Evolutionary conservation across 1,284 basidiomycete genomes (phyloP).

Genomic region (Leccinum pachyderme): DNA sequence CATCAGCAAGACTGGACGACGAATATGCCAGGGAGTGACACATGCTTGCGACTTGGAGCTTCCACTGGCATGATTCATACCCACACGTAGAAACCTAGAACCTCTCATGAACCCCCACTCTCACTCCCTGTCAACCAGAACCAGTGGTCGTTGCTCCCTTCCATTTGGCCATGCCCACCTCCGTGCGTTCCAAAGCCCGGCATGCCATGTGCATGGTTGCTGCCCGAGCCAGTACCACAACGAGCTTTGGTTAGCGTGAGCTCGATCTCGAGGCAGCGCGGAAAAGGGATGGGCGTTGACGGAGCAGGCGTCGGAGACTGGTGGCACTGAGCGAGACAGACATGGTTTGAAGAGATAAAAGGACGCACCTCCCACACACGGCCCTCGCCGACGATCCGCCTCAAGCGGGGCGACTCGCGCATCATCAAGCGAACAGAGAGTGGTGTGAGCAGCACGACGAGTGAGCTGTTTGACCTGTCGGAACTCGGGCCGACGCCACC

Average conservation of each 20-base stretch:
- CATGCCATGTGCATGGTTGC: conserved; percentile 15
- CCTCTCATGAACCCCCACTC: conserved; percentile 2
- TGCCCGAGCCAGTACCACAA: conserved; percentile 13
- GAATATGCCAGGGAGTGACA: neutral
- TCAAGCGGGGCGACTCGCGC: conserved; percentile 22
- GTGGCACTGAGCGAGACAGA: neutral
- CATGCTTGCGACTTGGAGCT: neutral
- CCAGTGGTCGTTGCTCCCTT: conserved; percentile 24
- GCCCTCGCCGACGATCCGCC: conserved; percentile 50
- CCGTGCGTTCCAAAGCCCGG: conserved; percentile 17
- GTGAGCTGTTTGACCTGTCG: neutral
- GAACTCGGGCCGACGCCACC: neutral
- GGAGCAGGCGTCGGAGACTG: conserved; percentile 19
- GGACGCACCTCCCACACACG: conserved; percentile 57
- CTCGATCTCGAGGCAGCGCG: conserved; percentile 13
- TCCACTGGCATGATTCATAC: neutral
- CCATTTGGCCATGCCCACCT: conserved; percentile 21
- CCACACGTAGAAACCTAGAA: conserved; percentile 2
- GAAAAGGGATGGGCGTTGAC: conserved; percentile 8
- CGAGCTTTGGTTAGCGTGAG: conserved; percentile 14
- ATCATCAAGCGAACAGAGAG: conserved; percentile 23
- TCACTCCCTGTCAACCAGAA: conserved; percentile 22
- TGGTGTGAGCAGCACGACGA: conserved; percentile 14
- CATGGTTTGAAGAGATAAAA: neutral
- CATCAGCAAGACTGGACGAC: neutral